These are phyloP conservation scores for Phaffia rhodozyma DNA, from an alignment of 1,284 basidiomycete genomes.

Conservation along the genomic window DNA sequence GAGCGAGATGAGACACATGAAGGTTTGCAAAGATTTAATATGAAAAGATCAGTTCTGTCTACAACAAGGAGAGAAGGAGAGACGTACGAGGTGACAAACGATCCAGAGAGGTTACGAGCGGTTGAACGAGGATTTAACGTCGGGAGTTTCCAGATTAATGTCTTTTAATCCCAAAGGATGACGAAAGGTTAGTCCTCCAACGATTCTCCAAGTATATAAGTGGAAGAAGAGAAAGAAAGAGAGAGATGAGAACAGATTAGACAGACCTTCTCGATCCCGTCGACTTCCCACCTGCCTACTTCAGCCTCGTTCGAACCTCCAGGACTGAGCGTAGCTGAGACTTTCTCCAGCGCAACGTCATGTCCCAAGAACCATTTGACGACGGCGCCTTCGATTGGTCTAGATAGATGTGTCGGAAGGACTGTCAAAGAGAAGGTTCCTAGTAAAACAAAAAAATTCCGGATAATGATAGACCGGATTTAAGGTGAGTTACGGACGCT, in stretches of 20 bases:
- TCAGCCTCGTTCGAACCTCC: slow-evolving; percentile 32
- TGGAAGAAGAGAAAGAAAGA: slow-evolving; percentile 9
- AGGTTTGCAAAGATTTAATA: not conserved
- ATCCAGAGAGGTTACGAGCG: slow-evolving; percentile 59
- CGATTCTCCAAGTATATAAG: slow-evolving; percentile 3
- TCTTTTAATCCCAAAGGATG: no score
- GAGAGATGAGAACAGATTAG: not conserved
- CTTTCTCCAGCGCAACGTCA: slow-evolving; percentile 35
- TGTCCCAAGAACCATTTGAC: slow-evolving; percentile 63
- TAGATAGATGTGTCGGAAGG: slow-evolving; percentile 51
- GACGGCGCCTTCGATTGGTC: slow-evolving; percentile 55
- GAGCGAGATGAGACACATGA: not conserved
- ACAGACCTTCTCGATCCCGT: slow-evolving; percentile 38
- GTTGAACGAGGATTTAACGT: slow-evolving; percentile 54
- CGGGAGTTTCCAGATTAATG: slow-evolving; percentile 22
- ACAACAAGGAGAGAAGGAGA: not conserved
- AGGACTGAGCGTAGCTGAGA: slow-evolving; percentile 37
- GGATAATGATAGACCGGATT: no score
- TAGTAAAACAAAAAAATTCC: slow-evolving; percentile 27
- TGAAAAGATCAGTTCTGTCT: not conserved
- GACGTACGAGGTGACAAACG: slow-evolving; percentile 49
- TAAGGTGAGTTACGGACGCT: no score
- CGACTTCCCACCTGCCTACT: slow-evolving; percentile 66
- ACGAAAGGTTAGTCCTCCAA: no score
- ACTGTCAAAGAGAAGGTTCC: slow-evolving; percentile 60